Base-by-base conservation (phyloP, 345 rosid genomes). In the Aquilaria malaccensis region DNA sequence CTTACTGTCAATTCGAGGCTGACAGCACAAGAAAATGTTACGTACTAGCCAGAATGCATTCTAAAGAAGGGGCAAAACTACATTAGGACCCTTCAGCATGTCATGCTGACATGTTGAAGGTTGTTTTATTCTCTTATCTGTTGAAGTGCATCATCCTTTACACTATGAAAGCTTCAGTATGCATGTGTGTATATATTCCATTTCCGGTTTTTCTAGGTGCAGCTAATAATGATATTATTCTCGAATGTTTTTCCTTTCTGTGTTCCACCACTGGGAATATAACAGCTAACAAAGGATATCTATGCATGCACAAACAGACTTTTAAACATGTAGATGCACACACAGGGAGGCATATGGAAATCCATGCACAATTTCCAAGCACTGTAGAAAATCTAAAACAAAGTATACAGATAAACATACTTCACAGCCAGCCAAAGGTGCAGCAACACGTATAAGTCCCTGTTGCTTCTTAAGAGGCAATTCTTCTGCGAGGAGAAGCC, bases 401-500 rank as follows among this genome's bases (percentile, higher is more conserved):
- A 55, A 52, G 47, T 60, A 56, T 2, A 50, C 5, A 63, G n/a
- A 30, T 50, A 55, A 46, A 67, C 85, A n/a, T 88, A 88, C 96
- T 65, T 73, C 80, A 59, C 85, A 79, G 75, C 96, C 90, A 5
- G 95, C 93, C 79, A 94, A 74, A 68, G 97, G 97, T 47, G 97
- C 96, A 11, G 78, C 72, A 58, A 94, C 74, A 61, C 99, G 95
- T 33, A 91, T 81, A 11, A 82, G 65, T 61, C 95, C 99, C 5
- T 64, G 47, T 58, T 82, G 71, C 71, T 80, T 78, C 75, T 79
- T 88, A 74, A 76, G 47, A 31, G 92, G 89, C 43, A 70, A 71
- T 67, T 88, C 92, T 77, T 94, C 99, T 13, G 80, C 74, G 33
- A 91, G 99, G 56, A 86, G 70, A 66, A 94, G 74, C 99, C 99